Conservation (phyloP, 1,284 basidiomycete genomes). For the Tranzscheliella williamsii region DNA sequence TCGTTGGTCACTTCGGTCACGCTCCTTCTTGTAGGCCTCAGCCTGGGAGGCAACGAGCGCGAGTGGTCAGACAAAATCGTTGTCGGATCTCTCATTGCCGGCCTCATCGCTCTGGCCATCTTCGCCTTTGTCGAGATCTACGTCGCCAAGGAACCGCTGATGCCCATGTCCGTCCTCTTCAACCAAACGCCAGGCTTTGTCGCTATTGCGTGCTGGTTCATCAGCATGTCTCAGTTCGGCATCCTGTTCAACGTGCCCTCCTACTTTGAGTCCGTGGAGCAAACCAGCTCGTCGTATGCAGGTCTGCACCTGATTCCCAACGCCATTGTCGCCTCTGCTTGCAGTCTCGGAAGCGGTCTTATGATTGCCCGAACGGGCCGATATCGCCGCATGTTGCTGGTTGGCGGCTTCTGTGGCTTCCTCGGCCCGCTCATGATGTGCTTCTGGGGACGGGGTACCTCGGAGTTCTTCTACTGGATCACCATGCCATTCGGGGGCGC, state of each 20-base stretch:
- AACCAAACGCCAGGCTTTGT: constrained; percentile 61
- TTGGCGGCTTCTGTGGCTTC: constrained; percentile 54
- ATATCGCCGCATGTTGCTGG: constrained; percentile 59
- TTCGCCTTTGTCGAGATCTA: constrained; percentile 64
- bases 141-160: constrained; percentile 62
- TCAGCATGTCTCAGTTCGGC: constrained; percentile 61
- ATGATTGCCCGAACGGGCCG: constrained; percentile 61
- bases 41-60: constrained; percentile 56
- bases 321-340: constrained; percentile 60
- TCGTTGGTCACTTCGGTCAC: constrained; percentile 61
- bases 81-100: constrained; percentile 43
- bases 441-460: constrained; percentile 59
- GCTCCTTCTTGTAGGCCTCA: constrained; percentile 59
- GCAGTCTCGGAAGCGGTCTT: constrained; percentile 61
- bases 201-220: constrained; percentile 61
- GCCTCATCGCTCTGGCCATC: constrained; percentile 65
- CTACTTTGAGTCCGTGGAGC: constrained; percentile 61
- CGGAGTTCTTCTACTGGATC: constrained; percentile 58
- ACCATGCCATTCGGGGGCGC: constrained; percentile 59
- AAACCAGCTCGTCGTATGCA: constrained; percentile 56
- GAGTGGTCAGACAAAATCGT: constrained; percentile 53
- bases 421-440: constrained; percentile 61
- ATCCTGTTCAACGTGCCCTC: constrained; percentile 61
- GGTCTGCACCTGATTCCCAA: constrained; percentile 61
- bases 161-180: constrained; percentile 61